phyloP scores from a whole-genome alignment of 2,329 filamentous ascomycete genomes.

The Colletotrichum euphorbiae region DNA sequence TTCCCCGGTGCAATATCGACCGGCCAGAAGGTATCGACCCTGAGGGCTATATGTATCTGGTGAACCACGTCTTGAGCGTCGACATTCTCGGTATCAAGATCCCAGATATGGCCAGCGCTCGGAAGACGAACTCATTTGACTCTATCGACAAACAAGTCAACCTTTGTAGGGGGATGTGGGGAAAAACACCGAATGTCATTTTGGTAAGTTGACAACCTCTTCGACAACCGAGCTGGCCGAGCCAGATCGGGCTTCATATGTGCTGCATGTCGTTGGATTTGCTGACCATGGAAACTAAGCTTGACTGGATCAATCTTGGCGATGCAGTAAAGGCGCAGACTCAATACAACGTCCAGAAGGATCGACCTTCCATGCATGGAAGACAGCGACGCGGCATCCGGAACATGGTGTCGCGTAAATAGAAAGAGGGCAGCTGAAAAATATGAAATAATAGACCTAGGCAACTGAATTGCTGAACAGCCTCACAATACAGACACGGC shows the following conservation, averaged over 20 bases:
- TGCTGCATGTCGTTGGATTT: not conserved
- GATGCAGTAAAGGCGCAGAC: slow-evolving; percentile 53
- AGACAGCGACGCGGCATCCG: not conserved
- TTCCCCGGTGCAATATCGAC: slow-evolving; percentile 74
- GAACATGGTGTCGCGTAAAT: not conserved
- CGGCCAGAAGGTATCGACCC: slow-evolving; percentile 63
- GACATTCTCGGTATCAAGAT: slow-evolving; percentile 51
- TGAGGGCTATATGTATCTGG: slow-evolving; percentile 56
- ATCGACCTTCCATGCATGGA: not conserved
- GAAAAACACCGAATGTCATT: slow-evolving; percentile 47
- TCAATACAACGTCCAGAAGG: slow-evolving; percentile 52
- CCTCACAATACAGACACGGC: not conserved
- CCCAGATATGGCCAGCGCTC: slow-evolving; percentile 47
- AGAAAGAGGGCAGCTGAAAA: not conserved
- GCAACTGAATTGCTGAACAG: not conserved
- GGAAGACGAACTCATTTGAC: slow-evolving; percentile 50
- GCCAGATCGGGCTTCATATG: not conserved
- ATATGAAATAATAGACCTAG: not conserved
- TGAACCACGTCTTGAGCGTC: slow-evolving; percentile 54
- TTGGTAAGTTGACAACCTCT: slow-evolving; percentile 47
- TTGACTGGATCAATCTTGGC: slow-evolving; percentile 57
- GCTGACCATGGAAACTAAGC: slow-evolving; percentile 45
- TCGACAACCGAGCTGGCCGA: not conserved
- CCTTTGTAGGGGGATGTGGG: slow-evolving; percentile 45
- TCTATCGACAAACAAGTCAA: slow-evolving; percentile 47